Evolutionary conservation across 2,329 filamentous ascomycete genomes (phyloP).

Genomic region (Podosphaera fusca): DNA sequence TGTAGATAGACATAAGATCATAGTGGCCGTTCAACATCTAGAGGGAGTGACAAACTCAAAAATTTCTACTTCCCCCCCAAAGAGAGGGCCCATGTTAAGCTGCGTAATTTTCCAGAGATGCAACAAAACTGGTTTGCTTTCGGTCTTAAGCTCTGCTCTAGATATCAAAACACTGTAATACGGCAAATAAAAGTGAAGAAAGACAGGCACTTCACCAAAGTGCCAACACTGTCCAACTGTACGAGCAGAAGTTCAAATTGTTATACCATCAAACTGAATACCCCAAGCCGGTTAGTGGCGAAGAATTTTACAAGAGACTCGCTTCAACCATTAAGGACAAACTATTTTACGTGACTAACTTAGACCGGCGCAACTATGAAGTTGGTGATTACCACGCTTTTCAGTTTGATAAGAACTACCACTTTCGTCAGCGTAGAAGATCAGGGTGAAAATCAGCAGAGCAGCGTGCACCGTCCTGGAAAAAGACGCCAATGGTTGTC

Average conservation of each 20-base stretch:
- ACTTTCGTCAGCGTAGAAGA: too few species aligned
- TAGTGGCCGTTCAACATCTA: background rate
- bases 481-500: too few species aligned
- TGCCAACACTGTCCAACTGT: background rate
- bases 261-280: background rate
- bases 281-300: background rate
- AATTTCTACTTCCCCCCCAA: background rate
- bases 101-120: background rate
- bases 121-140: background rate
- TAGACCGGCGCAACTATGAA: background rate
- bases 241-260: background rate
- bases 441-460: too few species aligned
- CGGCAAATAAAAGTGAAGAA: background rate
- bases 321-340: background rate
- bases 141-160: background rate
- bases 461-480: too few species aligned
- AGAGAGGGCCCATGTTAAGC: background rate
- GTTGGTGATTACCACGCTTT: background rate
- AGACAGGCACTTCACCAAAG: background rate
- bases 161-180: background rate
- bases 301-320: background rate
- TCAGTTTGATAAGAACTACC: background rate
- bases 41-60: background rate
- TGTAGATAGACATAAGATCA: background rate
- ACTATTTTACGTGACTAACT: background rate